These are phyloP conservation scores for Blastocystis sp. DNA, from an alignment of 352 stramenopile genomes.

Conservation along the genomic window DNA sequence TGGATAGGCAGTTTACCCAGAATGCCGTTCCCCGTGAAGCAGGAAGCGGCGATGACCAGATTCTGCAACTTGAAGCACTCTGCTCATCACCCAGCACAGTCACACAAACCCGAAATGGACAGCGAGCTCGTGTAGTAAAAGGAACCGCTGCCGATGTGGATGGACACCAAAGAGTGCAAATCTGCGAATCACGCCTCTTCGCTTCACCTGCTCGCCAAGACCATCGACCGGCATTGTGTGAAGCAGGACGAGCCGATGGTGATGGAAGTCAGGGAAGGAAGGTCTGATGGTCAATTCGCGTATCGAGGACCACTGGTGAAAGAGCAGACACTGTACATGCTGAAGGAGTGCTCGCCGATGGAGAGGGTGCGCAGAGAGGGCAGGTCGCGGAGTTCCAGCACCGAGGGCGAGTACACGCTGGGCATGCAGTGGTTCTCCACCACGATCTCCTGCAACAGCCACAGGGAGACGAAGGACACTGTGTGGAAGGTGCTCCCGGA, in stretches of 20 bases:
- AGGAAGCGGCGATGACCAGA: no score
- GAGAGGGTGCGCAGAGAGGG: background rate
- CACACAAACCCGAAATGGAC: background rate
- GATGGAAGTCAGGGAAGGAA: constrained; percentile 10
- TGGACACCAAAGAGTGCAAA: background rate
- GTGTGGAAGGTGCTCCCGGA: background rate
- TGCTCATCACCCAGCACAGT: background rate
- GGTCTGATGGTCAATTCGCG: background rate
- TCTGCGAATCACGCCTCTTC: background rate
- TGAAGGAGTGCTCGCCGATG: constrained; percentile 14
- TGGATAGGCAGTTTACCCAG: no score
- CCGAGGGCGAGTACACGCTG: background rate
- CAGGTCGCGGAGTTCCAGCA: background rate
- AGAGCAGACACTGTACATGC: background rate
- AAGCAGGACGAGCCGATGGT: background rate
- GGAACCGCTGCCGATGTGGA: background rate
- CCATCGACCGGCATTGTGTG: background rate
- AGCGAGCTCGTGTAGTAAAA: background rate
- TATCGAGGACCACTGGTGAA: background rate
- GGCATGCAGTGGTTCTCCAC: constrained; percentile 6
- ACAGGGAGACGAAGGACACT: background rate
- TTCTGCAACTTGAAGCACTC: background rate
- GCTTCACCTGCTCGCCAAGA: no score
- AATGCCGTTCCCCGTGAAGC: no score
- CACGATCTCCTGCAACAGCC: background rate